Base-by-base conservation (phyloP, 2,329 filamentous ascomycete species). In the Fusarium napiforme region DNA sequence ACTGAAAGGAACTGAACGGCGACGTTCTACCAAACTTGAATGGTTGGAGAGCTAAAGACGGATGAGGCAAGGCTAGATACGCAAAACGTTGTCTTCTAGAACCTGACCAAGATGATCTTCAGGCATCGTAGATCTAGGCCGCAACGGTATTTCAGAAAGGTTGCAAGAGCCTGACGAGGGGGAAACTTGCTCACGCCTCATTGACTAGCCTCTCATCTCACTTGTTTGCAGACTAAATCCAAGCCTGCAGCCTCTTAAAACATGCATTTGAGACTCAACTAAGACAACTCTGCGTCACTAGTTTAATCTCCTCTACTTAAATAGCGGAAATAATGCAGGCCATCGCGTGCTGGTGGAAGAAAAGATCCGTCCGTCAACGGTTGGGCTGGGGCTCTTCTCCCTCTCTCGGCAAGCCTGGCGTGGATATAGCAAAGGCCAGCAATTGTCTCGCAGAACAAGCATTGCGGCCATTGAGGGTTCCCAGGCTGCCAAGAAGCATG, bases 311-410 rank as follows among this genome's bases (percentile, higher is more conserved):
- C 30, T 21, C 62, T 37, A 43, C 50, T 64, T 65, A 53, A 69
- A 40, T 58, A 69, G 65, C 46, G 67, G 65, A 43, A 61, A 70
- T 58, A 69, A 69, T 65, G 66, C 67, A 69, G 67, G 67, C 60
- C 67, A 60, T 70, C 46, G 67, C 32, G 36, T 70, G 59, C 40
- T 69, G 65, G 36, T 59, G 53, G 55, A 70, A 56, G 52, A 65
- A 69, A 69, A 37, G 36, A 65, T 69, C 66, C 57, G 57, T 64
- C 65, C 34, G 34, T 42, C 30, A 65, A 69, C 66, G 58, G 66
- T 46, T 40, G 28, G 58, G 32, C 39, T 63, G 58, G 58, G 34
- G n/a, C 36, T 53, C 34, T 53, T 55, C 32, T 34, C 42, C 34
- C 15, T 16, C 34, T 40, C 39, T 47, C 39, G 30, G 19, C 47